A percentile compares a stretch with the other conserved stretches of the same genome.
Conservation (phyloP, 441 rosid genomes). For the Erodium texanum region DNA sequence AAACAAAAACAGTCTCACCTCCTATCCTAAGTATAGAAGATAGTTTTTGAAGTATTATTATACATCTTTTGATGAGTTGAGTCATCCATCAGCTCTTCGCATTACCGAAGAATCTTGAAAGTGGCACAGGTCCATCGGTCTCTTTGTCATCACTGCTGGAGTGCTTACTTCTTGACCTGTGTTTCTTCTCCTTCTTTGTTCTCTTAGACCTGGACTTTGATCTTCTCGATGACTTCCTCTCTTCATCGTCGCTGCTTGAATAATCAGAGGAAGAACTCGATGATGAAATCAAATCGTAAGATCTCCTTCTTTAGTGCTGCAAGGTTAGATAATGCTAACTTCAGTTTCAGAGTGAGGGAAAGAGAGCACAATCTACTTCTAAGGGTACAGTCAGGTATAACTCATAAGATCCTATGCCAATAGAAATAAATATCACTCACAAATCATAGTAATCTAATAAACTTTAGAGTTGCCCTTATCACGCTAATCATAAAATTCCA, state of each 20-base stretch:
- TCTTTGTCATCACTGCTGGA: slow-evolving; percentile 39
- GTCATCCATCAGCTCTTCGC: slow-evolving; percentile 34
- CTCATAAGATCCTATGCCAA: background rate
- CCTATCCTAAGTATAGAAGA: slow-evolving; percentile 1
- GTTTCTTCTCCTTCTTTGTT: slow-evolving; percentile 37
- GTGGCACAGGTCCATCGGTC: slow-evolving; percentile 72
- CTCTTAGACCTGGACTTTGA: slow-evolving; percentile 69
- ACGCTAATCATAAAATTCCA: too few species aligned
- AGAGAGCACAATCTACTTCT: background rate
- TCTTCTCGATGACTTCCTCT: slow-evolving; percentile 48
- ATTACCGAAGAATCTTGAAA: slow-evolving; percentile 77
- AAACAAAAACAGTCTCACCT: background rate
- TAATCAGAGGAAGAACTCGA: slow-evolving; percentile 57
- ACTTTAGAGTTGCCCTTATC: background rate
- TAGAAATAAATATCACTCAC: too few species aligned
- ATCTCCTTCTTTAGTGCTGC: slow-evolving; percentile 64
- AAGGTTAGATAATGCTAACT: slow-evolving; percentile 12
- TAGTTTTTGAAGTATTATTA: background rate
- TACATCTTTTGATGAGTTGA: background rate
- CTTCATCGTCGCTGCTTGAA: slow-evolving; percentile 66
- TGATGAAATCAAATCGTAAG: slow-evolving; percentile 43
- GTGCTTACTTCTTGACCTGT: slow-evolving; percentile 49
- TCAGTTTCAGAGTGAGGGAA: background rate
- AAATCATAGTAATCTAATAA: background rate
- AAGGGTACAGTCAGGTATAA: background rate